These are phyloP conservation scores for Pythium brachiatum DNA, from an alignment of 352 stramenopile genomes.

Conservation along the genomic window DNA sequence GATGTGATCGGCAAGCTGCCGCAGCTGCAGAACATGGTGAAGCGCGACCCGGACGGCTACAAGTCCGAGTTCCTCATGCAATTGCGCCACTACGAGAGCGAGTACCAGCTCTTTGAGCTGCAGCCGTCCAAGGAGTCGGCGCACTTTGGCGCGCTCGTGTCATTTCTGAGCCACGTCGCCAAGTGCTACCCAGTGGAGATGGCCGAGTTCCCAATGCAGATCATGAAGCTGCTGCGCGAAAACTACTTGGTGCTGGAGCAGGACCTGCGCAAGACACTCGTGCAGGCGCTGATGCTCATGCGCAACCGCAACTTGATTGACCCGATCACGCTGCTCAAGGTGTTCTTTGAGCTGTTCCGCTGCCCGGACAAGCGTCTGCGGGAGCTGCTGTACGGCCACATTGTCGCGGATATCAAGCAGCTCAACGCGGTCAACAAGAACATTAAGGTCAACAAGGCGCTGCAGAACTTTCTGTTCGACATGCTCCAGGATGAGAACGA, in stretches of 20 bases:
- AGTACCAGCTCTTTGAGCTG: conserved; percentile 95
- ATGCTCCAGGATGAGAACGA: conserved; percentile 92
- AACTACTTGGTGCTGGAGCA: conserved; percentile 89
- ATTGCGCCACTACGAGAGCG: conserved; percentile 93
- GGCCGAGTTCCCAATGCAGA: conserved; percentile 83
- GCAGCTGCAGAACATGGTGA: conserved; percentile 98
- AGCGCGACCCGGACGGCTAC: conserved; percentile 96
- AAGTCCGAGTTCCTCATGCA: conserved; percentile 98
- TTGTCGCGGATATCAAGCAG: conserved; percentile 93
- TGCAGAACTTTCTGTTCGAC: conserved; percentile 95
- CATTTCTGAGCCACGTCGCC: conserved; percentile 94
- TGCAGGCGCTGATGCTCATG: conserved; percentile 96
- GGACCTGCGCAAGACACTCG: conserved; percentile 92
- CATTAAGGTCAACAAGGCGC: conserved; percentile 93
- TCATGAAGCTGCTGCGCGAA: conserved; percentile 92
- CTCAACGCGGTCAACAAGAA: conserved; percentile 91
- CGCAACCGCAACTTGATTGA: conserved; percentile 93
- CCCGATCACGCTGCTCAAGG: conserved; percentile 90
- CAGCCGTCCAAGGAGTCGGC: conserved; percentile 89
- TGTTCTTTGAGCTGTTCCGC: conserved; percentile 97
- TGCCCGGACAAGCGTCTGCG: conserved; percentile 95
- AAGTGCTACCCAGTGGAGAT: conserved; percentile 89
- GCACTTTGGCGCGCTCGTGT: conserved; percentile 95
- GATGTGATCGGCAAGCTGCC: conserved; percentile 91
- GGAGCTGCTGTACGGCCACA: conserved; percentile 94